A percentile compares a stretch with the other conserved stretches of the same genome.
These are phyloP conservation scores for Brachypodium distachyon DNA, from an alignment of 202 grass and related monocot genomes.

Conservation along the genomic window DNA sequence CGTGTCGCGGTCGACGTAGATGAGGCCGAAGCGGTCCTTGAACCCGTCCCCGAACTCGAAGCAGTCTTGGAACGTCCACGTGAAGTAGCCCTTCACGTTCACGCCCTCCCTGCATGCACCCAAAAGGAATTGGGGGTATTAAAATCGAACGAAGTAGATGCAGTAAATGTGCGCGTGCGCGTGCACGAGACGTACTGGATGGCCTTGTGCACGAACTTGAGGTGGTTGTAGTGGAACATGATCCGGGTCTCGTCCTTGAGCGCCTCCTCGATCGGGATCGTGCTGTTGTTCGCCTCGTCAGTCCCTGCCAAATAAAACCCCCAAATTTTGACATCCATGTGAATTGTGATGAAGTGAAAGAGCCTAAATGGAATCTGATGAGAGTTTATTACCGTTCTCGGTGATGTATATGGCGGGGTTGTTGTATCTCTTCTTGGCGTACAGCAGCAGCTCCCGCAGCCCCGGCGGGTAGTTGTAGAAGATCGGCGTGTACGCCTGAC, in stretches of 20 bases:
- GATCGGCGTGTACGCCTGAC: slow-evolving; percentile 23
- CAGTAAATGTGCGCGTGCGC: no score
- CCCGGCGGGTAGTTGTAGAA: slow-evolving; percentile 32
- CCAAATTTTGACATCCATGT: no score
- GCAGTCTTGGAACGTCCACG: slow-evolving; percentile 42
- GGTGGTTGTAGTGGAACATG: slow-evolving; percentile 17
- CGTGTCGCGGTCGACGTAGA: slow-evolving; percentile 28
- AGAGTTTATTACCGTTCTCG: slow-evolving; percentile 40
- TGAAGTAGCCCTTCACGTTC: slow-evolving; percentile 35
- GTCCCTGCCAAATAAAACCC: not conserved
- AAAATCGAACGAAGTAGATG: no score
- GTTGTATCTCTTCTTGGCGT: slow-evolving; percentile 33
- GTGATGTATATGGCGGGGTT: slow-evolving; percentile 38
- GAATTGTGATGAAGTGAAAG: no score
- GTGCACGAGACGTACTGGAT: slow-evolving; percentile 17
- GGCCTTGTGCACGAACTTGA: slow-evolving; percentile 4
- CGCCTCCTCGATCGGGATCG: slow-evolving; percentile 16
- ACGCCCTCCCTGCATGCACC: slow-evolving; percentile 23
- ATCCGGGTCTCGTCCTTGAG: slow-evolving; percentile 27
- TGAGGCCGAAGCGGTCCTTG: slow-evolving; percentile 21
- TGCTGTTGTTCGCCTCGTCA: slow-evolving; percentile 20
- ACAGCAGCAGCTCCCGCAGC: slow-evolving; percentile 28
- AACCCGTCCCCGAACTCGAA: slow-evolving; percentile 41
- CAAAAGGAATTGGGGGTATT: no score
- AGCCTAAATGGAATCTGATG: no score